Evolutionary conservation across 106 monocot genomes (phyloP).

Genomic region (Acorus gramineus): DNA sequence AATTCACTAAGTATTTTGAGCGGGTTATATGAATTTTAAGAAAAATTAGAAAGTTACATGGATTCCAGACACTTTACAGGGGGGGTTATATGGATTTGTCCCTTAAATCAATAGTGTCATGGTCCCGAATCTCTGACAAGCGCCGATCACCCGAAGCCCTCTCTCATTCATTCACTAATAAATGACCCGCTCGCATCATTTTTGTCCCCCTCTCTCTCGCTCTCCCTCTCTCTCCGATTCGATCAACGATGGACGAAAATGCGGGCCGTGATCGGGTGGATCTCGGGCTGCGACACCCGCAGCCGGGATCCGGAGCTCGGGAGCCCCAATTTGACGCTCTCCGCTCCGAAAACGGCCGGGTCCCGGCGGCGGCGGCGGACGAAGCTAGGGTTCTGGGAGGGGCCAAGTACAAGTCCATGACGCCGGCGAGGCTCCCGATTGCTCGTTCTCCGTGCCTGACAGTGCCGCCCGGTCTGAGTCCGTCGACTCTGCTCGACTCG

Average conservation of each 20-base stretch:
- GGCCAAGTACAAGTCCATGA: conserved; percentile 58
- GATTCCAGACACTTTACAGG: too few species aligned
- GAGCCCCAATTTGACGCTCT: conserved; percentile 6
- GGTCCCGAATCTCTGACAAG: too few species aligned
- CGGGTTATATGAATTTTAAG: too few species aligned
- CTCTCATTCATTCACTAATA: conserved; percentile 11
- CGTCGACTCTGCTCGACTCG: conserved; percentile 66
- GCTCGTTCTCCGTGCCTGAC: conserved; percentile 52
- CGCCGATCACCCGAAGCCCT: conserved; percentile 7
- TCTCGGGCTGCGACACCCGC: not conserved
- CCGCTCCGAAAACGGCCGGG: conserved; percentile 4
- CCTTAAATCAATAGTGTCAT: too few species aligned
- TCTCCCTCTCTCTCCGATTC: not conserved
- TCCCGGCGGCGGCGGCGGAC: not conserved
- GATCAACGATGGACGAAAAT: conserved; percentile 2
- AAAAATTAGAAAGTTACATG: too few species aligned
- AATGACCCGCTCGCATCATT: not conserved
- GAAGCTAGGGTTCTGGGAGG: conserved; percentile 2
- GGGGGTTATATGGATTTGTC: too few species aligned
- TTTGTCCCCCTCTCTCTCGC: not conserved
- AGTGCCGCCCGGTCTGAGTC: conserved; percentile 58
- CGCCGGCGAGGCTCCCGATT: conserved; percentile 64
- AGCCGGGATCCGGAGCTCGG: conserved; percentile 1
- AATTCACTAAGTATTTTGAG: too few species aligned
- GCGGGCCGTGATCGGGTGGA: not conserved